Percentiles rank a stretch among this genome's conserved stretches.
Conservation (phyloP, 805 yeast species). For the Zygotorulaspora chibaensis region DNA sequence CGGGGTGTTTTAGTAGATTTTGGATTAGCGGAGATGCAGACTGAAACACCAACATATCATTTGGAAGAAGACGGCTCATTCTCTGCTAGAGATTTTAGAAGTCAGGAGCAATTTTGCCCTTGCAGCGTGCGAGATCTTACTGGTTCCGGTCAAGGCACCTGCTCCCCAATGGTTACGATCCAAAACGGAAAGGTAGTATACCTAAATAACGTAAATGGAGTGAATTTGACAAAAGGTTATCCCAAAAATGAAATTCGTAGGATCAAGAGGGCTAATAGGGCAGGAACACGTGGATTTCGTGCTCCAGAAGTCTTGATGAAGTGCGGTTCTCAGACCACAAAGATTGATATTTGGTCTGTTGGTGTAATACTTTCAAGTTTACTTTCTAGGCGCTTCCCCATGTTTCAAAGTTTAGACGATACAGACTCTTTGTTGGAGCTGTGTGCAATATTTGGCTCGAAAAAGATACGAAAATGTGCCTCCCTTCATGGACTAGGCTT, state of each 20-base stretch:
- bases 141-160: conserved; percentile 7
- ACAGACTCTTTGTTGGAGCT: conserved; percentile 86
- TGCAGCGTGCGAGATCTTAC: conserved; percentile 43
- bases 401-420: conserved; percentile 91
- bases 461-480: conserved; percentile 70
- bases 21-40: conserved; percentile 76
- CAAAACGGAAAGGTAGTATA: conserved; percentile 33
- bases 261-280: conserved; percentile 90
- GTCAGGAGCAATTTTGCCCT: conserved; percentile 47
- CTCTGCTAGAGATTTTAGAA: conserved; percentile 18
- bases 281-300: conserved; percentile 92
- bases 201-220: conserved; percentile 35
- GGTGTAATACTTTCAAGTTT: conserved; percentile 83
- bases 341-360: conserved; percentile 88
- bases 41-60: conserved; percentile 16
- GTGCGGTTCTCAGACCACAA: conserved; percentile 76
- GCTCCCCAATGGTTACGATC: conserved; percentile 27
- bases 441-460: conserved; percentile 72
- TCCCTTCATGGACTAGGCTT: conserved; percentile 83
- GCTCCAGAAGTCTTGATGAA: conserved; percentile 91
- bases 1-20: conserved; percentile 86
- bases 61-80: conserved; percentile 12
- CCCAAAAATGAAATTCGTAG: conserved; percentile 85
- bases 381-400: conserved; percentile 77
- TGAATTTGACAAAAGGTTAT: conserved; percentile 55